Evolutionary conservation across 1,139 yeast genomes (phyloP).

Genomic region (Suhomyces atakaporum): DNA sequence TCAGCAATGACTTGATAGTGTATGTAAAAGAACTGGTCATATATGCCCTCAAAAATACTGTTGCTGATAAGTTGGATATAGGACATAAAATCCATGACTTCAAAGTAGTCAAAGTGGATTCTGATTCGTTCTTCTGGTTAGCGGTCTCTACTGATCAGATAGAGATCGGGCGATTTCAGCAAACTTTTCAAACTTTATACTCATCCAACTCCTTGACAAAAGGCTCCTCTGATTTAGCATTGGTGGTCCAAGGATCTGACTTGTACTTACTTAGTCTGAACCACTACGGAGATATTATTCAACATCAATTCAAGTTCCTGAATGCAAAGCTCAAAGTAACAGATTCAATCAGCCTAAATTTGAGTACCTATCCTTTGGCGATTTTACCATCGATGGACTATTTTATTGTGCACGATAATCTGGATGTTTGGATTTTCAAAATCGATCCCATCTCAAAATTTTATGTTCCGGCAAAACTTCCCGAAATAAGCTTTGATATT

Average conservation of each 20-base stretch:
- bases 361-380: neutral
- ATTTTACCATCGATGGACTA: neutral
- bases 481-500: neutral
- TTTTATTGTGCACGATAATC: neutral
- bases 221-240: neutral
- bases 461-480: neutral
- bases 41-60: neutral
- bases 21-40: neutral
- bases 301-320: neutral
- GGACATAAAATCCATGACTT: neutral
- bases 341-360: neutral
- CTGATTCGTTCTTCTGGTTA: neutral
- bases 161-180: neutral
- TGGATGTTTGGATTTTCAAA: slow-evolving; percentile 1
- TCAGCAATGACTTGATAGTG: neutral
- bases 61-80: neutral
- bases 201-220: neutral
- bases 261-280: slow-evolving; percentile 3
- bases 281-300: slow-evolving; percentile 4
- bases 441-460: slow-evolving; percentile 3
- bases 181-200: neutral
- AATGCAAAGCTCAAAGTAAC: neutral
- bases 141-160: neutral
- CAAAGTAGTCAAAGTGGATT: neutral
- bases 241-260: neutral